Evolutionary conservation across 2,329 filamentous ascomycete genomes (phyloP).

Genomic region (Stachybotrys echinatus): DNA sequence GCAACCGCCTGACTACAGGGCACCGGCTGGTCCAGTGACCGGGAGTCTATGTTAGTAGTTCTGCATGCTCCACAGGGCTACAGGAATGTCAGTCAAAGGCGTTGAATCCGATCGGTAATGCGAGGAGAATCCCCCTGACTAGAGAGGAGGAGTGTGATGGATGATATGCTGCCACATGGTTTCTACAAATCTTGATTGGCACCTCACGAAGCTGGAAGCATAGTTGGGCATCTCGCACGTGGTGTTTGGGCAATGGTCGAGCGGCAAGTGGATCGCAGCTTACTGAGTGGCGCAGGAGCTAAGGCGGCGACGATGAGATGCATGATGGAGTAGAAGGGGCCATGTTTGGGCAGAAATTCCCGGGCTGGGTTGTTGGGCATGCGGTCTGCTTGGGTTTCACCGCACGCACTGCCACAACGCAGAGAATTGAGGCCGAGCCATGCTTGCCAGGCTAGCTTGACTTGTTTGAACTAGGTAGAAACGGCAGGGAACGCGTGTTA

Average conservation of each 20-base stretch:
- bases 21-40: background rate
- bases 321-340: background rate
- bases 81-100: background rate
- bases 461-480: no score
- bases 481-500: no score
- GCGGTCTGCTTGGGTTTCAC: conserved; percentile 2
- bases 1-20: background rate
- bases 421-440: no score
- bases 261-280: background rate
- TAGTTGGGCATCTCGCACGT: conserved; percentile 1
- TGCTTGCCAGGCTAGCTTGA: no score
- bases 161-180: background rate
- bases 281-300: background rate
- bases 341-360: background rate
- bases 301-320: background rate
- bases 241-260: background rate
- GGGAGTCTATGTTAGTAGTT: background rate
- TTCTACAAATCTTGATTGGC: background rate
- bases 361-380: background rate
- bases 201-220: background rate
- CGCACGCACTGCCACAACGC: background rate
- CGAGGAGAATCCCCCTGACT: conserved; percentile 2
- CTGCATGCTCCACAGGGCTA: conserved; percentile 1
- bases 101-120: background rate
- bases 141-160: background rate